phyloP scores from a whole-genome alignment of 116 monocot species.

The Zostera marina region DNA sequence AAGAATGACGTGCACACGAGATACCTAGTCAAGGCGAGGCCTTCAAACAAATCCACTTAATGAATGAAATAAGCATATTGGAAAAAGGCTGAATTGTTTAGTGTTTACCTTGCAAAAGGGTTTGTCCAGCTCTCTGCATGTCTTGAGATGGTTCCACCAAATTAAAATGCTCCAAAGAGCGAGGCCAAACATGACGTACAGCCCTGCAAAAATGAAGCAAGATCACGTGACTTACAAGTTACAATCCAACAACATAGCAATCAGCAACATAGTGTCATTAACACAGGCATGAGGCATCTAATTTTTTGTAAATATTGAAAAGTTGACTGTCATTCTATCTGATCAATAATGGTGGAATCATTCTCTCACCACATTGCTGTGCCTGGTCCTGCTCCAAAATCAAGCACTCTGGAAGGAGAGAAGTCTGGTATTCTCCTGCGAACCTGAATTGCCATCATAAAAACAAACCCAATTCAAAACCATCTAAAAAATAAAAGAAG shows the following conservation, averaged over 20 bases:
- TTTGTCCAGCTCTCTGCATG: conserved; percentile 78
- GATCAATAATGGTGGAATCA: background rate
- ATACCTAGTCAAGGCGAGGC: too few relatives aligned
- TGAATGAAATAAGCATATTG: too few relatives aligned
- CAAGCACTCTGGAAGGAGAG: conserved; percentile 53
- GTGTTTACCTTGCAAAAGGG: conserved; percentile 48
- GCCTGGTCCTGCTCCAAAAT: conserved; percentile 87
- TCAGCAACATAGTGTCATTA: background rate
- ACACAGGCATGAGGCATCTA: background rate
- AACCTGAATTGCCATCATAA: conserved; percentile 23
- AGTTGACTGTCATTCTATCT: background rate
- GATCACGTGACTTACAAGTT: background rate
- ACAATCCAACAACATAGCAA: background rate
- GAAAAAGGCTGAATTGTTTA: background rate
- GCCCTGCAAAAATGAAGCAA: conserved; percentile 39
- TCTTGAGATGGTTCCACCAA: conserved; percentile 86
- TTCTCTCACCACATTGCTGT: conserved; percentile 60
- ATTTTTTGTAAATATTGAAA: background rate
- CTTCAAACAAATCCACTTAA: too few relatives aligned
- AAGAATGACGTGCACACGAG: too few relatives aligned
- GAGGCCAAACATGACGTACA: conserved; percentile 78
- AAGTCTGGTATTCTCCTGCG: conserved; percentile 65
- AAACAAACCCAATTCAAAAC: background rate
- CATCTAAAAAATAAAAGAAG: background rate
- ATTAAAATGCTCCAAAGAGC: conserved; percentile 56